Evolutionary conservation across 73 alveolate genomes (phyloP).

Genomic region (Paramecium primaurelia): DNA sequence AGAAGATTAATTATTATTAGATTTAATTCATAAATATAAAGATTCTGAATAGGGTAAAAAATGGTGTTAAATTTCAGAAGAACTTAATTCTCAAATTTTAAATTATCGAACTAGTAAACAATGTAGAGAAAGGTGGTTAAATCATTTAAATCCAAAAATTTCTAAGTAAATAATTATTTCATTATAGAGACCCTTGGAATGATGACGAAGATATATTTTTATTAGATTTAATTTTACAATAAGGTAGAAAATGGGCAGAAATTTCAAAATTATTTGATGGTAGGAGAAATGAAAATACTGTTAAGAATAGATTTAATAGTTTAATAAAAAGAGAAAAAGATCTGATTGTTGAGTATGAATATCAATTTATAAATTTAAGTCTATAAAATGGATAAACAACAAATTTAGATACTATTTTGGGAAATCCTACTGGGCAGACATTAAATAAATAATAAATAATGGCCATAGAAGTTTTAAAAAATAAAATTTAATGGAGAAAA

Average conservation of each 20-base stretch:
- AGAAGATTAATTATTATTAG: background rate
- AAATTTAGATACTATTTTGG: background rate
- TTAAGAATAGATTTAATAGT: background rate
- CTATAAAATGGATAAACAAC: background rate
- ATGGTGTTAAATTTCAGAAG: background rate
- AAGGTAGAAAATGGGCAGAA: conserved; percentile 1
- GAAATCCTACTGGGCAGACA: background rate
- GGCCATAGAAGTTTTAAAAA: background rate
- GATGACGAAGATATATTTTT: background rate
- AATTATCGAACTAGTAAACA: background rate
- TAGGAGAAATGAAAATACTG: background rate
- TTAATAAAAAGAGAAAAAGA: background rate
- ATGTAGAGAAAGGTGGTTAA: background rate
- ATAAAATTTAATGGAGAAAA: background rate
- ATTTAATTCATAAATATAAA: background rate
- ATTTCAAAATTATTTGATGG: background rate
- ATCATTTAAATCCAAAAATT: conserved; percentile 3
- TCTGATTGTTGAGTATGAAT: background rate
- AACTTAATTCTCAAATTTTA: background rate
- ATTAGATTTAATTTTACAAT: background rate
- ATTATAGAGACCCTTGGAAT: background rate
- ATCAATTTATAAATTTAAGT: background rate
- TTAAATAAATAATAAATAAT: background rate
- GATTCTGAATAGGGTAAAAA: background rate
- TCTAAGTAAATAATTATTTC: background rate